A percentile compares a stretch with the other conserved stretches of the same genome.
Conservation (phyloP, 2,329 filamentous ascomycete genomes). For the Plenodomus lindquistii region DNA sequence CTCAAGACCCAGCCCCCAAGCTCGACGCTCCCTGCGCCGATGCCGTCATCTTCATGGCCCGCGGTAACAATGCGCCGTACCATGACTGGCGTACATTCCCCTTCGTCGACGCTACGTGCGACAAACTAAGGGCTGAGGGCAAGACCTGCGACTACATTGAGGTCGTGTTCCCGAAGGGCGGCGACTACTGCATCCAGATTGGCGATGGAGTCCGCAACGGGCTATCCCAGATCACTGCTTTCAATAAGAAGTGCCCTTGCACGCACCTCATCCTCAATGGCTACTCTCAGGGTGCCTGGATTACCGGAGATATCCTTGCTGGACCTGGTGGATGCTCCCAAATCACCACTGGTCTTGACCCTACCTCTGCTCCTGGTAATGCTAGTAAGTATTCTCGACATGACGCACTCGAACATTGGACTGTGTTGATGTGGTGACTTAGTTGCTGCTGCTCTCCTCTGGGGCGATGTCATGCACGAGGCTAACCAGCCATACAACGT, state of each 20-base stretch:
- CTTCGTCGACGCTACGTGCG: slow-evolving; percentile 24
- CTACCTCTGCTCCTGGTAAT: slow-evolving; percentile 24
- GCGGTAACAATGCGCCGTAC: slow-evolving; percentile 28
- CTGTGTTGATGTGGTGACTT: slow-evolving; percentile 21
- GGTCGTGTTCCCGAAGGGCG: slow-evolving; percentile 18
- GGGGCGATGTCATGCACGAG: slow-evolving; percentile 26
- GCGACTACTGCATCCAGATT: slow-evolving; percentile 24
- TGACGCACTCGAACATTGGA: slow-evolving; percentile 15
- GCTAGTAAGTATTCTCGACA: slow-evolving; percentile 26
- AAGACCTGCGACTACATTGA: slow-evolving; percentile 31
- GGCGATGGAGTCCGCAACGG: slow-evolving; percentile 24
- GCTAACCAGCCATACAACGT: slow-evolving; percentile 30
- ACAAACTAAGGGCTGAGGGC: slow-evolving; percentile 24
- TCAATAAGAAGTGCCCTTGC: slow-evolving; percentile 58
- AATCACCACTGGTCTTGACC: slow-evolving; percentile 21
- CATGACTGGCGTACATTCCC: slow-evolving; percentile 26
- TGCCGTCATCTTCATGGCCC: slow-evolving; percentile 28
- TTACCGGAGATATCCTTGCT: slow-evolving; percentile 62
- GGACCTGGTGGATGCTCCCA: slow-evolving; percentile 43
- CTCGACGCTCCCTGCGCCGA: slow-evolving; percentile 27
- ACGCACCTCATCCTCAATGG: slow-evolving; percentile 62
- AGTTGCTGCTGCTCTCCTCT: slow-evolving; percentile 31
- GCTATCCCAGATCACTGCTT: slow-evolving; percentile 53
- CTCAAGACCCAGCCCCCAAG: slow-evolving; percentile 36
- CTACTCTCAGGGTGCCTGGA: slow-evolving; percentile 64